Evolutionary conservation across 768 basidiomycete genomes (phyloP), one percentile per base, ranked within the genome.

Genomic region (Mycena polygramma): DNA sequence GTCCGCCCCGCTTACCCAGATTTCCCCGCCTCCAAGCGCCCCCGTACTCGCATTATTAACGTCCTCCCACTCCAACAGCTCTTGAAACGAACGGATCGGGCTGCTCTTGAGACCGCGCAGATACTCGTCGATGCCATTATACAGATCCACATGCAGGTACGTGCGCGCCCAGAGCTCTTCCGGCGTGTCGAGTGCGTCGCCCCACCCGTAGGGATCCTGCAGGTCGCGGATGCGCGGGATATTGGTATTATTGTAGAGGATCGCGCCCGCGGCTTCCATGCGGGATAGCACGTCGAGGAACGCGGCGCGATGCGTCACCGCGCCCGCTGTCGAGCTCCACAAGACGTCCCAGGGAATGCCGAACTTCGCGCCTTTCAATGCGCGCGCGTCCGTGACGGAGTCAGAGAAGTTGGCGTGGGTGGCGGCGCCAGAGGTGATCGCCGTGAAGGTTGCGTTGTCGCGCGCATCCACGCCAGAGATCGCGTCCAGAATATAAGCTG

Each of bases 141-240:
- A 66, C 57, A 66, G 49, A 41, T 66, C 65, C 35, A 66, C 65
- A 30, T 66, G 65, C 19, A 66, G 55, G 17, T 58, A 66, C 46
- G 64, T 66, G 15, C 57, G 55, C 37, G 64, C 65, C 65, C 65
- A 66, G 10, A 59, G 55, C 20, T 66, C 65, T 57, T 17, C 17
- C 7, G 65, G 65, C 17, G 65, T 66, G 39, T 66, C 57, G 19
- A 66, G 65, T 20, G 57, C 65, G 65, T 66, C 57, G 37, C 57
- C 65, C 65, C 65, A 66, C 20, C 65, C 65, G 43, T 59, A 66
- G 15, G 49, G 65, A 17, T 58, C 8, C 57, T 66, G 49, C 14
- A 66, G 57, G 1, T 66, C 51, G 37, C 64, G 64, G 22, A 66
- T 66, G 11, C 36, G 57, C 4, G 55, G 64, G 26, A 66, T 66